These are phyloP conservation scores for Teratosphaeriaceae sp. DNA, from an alignment of 2,329 filamentous ascomycete species.

Conservation along the genomic window DNA sequence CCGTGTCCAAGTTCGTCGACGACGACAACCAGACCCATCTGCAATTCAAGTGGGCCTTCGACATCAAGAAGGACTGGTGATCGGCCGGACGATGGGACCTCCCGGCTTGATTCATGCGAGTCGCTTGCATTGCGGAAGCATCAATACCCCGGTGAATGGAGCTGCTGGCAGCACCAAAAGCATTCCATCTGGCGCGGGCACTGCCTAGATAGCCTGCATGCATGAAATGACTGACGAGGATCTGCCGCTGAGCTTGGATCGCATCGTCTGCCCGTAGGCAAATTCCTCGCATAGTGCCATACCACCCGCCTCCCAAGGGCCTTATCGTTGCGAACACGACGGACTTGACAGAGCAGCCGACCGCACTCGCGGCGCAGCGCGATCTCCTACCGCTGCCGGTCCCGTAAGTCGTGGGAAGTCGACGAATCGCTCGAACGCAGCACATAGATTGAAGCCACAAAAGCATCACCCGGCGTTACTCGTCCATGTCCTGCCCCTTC, in stretches of 20 bases:
- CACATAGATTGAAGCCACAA: conserved; percentile 2
- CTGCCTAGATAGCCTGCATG: conserved; percentile 4
- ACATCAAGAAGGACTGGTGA: conserved; percentile 95
- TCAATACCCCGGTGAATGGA: neutral
- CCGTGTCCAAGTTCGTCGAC: conserved; percentile 84
- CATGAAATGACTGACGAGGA: neutral
- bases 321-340: too few relatives aligned
- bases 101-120: neutral
- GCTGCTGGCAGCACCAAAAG: neutral
- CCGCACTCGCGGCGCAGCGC: too few relatives aligned
- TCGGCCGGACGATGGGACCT: neutral
- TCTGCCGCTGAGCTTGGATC: neutral
- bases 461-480: conserved; percentile 8
- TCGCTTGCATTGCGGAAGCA: neutral
- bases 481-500: conserved; percentile 22
- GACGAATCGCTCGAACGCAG: conserved; percentile 19
- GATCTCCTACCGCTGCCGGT: too few relatives aligned
- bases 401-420: too few relatives aligned
- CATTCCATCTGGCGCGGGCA: neutral
- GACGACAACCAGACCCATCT: conserved; percentile 90
- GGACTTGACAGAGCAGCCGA: too few relatives aligned
- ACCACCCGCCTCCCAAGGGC: too few relatives aligned
- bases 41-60: conserved; percentile 91
- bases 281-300: too few relatives aligned
- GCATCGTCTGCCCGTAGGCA: neutral